phyloP scores from a whole-genome alignment of 768 basidiomycete species.

The Termitomyces sp. region DNA sequence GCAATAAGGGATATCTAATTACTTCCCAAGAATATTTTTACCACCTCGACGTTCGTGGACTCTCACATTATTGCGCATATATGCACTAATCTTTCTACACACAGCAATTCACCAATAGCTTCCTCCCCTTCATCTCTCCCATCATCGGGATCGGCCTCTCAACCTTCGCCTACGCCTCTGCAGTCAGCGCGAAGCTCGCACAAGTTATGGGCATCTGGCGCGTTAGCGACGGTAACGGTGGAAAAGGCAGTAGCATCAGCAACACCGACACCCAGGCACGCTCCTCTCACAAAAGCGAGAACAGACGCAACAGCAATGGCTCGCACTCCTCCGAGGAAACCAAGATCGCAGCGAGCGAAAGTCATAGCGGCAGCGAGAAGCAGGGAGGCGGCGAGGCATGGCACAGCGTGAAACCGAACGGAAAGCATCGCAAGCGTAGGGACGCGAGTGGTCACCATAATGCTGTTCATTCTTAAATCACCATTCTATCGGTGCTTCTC shows the following conservation, averaged over 20 bases:
- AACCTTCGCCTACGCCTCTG: constrained; percentile 14
- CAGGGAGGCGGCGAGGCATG: background rate
- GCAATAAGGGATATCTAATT: constrained; percentile 40
- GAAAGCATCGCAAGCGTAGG: background rate
- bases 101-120: constrained; percentile 20
- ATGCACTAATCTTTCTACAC: background rate
- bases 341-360: background rate
- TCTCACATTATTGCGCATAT: background rate
- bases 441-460: background rate
- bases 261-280: background rate
- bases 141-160: constrained; percentile 15
- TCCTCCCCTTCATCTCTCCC: constrained; percentile 19
- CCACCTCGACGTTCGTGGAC: constrained; percentile 24
- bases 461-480: background rate
- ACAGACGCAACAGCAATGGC: background rate
- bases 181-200: constrained; percentile 21
- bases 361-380: background rate
- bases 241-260: background rate
- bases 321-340: background rate
- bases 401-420: background rate
- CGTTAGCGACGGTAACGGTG: background rate
- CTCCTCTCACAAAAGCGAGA: background rate
- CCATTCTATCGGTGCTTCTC: background rate
- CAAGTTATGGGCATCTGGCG: constrained; percentile 29
- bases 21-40: constrained; percentile 48